A percentile compares a stretch with the other conserved stretches of the same genome.
phyloP scores from a whole-genome alignment of 371 early-diverging fungal species.

The Lichtheimia ornata region DNA sequence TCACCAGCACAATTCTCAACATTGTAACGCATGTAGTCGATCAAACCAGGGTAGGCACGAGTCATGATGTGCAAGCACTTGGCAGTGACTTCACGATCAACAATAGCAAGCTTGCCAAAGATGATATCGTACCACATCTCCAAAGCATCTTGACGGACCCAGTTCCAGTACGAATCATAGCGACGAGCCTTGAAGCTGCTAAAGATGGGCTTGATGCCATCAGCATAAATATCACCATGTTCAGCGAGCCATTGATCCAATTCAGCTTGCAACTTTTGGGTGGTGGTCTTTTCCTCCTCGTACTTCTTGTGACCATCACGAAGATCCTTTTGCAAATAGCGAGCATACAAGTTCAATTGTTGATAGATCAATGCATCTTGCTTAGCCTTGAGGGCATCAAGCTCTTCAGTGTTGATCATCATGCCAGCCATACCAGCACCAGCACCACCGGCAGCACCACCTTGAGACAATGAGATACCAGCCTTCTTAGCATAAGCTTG shows the following conservation, averaged over 20 bases:
- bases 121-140: conserved; percentile 90
- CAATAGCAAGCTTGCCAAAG: conserved; percentile 86
- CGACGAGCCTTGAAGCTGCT: conserved; percentile 82
- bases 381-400: conserved; percentile 81
- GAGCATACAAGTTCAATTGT: conserved; percentile 88
- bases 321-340: conserved; percentile 87
- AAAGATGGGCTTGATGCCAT: conserved; percentile 88
- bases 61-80: conserved; percentile 92
- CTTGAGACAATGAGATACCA: conserved; percentile 73
- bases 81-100: conserved; percentile 93
- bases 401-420: conserved; percentile 87
- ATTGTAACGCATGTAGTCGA: conserved; percentile 87
- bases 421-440: conserved; percentile 64
- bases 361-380: conserved; percentile 79
- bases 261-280: conserved; percentile 76
- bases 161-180: conserved; percentile 97
- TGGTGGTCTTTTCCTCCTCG: conserved; percentile 69
- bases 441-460: conserved; percentile 56
- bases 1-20: conserved; percentile 73
- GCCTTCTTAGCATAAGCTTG: conserved; percentile 80
- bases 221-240: conserved; percentile 86
- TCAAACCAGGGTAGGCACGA: conserved; percentile 79
- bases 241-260: conserved; percentile 89
- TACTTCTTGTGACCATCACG: conserved; percentile 76
- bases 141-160: conserved; percentile 93